Evolutionary conservation across 352 stramenopile genomes (phyloP).

Genomic region (Phytophthora brassicae): DNA sequence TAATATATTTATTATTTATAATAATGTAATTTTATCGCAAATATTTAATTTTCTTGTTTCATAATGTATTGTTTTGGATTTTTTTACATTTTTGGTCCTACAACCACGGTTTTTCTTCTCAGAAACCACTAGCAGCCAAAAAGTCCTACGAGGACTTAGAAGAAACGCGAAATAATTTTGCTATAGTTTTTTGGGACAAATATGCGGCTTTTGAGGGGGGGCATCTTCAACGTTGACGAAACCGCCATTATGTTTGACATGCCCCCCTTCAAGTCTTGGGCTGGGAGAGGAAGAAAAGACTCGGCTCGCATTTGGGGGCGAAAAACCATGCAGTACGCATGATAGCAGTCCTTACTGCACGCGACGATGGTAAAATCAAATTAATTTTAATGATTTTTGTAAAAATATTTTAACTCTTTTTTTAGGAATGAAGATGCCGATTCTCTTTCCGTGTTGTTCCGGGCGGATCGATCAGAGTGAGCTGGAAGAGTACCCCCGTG

Average conservation of each 20-base stretch:
- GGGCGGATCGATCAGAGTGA: neutral
- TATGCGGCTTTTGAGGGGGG: neutral
- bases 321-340: conserved; percentile 1
- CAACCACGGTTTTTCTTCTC: neutral
- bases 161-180: neutral
- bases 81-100: neutral
- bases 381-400: neutral
- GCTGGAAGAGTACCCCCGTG: too few relatives aligned
- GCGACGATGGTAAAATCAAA: neutral
- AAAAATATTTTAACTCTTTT: neutral
- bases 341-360: conserved; percentile 4
- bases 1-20: conserved; percentile 5
- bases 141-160: neutral
- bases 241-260: conserved; percentile 6
- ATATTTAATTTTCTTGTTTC: neutral
- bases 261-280: neutral
- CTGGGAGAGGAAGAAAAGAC: neutral
- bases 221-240: neutral
- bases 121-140: neutral
- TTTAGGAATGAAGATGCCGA: neutral
- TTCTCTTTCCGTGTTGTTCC: too few relatives aligned
- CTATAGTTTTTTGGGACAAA: neutral
- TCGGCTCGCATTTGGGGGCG: neutral
- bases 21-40: neutral
- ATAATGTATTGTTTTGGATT: conserved; percentile 1